Conservation (phyloP, 495 filamentous ascomycete genomes). For the Aspergillus ellipticus region DNA sequence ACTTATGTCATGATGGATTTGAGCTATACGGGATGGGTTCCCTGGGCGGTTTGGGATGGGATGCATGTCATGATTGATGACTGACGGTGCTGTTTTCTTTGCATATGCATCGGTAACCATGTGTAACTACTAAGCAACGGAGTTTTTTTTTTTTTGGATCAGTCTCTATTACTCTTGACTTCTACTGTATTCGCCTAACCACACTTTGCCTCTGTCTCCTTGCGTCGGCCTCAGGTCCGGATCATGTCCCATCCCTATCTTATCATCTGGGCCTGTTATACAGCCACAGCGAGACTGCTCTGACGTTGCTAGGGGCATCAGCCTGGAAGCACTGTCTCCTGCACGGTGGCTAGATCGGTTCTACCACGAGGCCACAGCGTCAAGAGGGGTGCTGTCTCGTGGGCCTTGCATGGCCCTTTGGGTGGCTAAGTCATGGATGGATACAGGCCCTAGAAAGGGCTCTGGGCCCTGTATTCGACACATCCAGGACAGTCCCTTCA, state of each 20-base stretch:
- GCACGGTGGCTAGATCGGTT: background rate
- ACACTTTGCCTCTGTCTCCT: slow-evolving; percentile 5
- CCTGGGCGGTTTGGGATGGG: background rate
- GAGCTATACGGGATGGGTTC: slow-evolving; percentile 3
- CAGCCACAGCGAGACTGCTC: background rate
- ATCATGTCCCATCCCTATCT: slow-evolving; percentile 8
- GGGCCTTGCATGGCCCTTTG: slow-evolving; percentile 12
- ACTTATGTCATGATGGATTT: background rate
- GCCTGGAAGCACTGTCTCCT: background rate
- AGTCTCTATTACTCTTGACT: background rate
- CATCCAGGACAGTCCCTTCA: background rate
- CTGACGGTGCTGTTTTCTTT: slow-evolving; percentile 11
- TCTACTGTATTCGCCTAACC: background rate
- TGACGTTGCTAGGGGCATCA: background rate
- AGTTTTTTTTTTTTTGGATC: background rate
- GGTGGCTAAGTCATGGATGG: background rate
- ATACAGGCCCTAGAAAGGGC: slow-evolving; percentile 13
- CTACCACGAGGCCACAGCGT: background rate
- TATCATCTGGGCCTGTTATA: slow-evolving; percentile 1
- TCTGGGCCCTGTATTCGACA: background rate
- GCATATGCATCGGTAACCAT: slow-evolving; percentile 5
- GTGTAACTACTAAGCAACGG: slow-evolving; percentile 9
- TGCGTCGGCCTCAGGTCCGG: slow-evolving; percentile 8
- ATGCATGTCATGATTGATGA: slow-evolving; percentile 12
- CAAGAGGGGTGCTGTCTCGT: slow-evolving; percentile 7